Conservation (phyloP, 2,329 filamentous ascomycete species). For the Fusarium sambucinum region DNA sequence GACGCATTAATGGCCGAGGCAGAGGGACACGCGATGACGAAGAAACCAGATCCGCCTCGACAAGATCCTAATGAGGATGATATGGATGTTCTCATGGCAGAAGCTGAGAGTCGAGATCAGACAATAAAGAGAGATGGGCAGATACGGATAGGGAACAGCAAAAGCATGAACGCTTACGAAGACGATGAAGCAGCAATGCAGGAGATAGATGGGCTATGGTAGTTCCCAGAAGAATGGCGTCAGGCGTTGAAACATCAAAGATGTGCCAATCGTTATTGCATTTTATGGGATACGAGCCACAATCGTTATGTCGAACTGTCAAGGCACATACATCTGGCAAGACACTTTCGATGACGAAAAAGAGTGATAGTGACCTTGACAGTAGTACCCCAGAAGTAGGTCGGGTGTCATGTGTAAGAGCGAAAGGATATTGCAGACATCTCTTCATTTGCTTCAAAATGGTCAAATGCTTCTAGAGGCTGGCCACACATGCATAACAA, state of each 20-base stretch:
- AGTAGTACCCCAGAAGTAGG: not conserved
- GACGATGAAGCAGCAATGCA: conserved; percentile 78
- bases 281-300: not conserved
- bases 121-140: not conserved
- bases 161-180: conserved; percentile 59
- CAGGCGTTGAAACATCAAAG: conserved; percentile 1
- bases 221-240: conserved; percentile 1
- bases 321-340: not conserved
- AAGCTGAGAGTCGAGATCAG: conserved; percentile 55
- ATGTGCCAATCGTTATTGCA: not conserved
- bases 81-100: conserved; percentile 66
- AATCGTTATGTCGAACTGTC: not conserved
- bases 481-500: not conserved
- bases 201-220: conserved; percentile 70
- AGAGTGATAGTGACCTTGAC: not conserved
- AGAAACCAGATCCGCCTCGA: conserved; percentile 27
- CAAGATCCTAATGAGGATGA: conserved; percentile 58
- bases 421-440: not conserved
- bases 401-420: not conserved
- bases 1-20: conserved; percentile 67
- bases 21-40: conserved; percentile 45
- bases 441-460: not conserved
- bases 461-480: not conserved
- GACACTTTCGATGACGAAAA: not conserved
- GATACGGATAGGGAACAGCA: conserved; percentile 2